Conservation (phyloP, 2,329 filamentous ascomycete genomes). For the Alternaria gaisen region DNA sequence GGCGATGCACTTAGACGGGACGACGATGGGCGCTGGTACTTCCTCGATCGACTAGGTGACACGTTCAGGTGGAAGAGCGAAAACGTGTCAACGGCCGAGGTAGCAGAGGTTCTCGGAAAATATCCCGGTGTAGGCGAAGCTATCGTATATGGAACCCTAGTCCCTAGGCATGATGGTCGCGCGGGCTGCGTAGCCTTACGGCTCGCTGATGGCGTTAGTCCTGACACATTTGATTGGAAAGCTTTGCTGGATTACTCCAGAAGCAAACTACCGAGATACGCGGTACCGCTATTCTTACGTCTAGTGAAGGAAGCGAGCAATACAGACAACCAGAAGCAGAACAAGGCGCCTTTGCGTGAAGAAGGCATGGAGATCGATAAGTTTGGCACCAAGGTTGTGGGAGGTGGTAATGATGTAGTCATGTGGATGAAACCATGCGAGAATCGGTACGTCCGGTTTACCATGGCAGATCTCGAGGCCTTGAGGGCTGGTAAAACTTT, state of each 20-base stretch:
- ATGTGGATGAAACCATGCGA: slow-evolving; percentile 40
- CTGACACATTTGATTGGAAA: slow-evolving; percentile 36
- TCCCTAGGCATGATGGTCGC: slow-evolving; percentile 60
- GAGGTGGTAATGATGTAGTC: slow-evolving; percentile 35
- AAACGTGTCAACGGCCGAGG: slow-evolving; percentile 58
- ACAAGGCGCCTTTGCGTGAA: slow-evolving; percentile 72
- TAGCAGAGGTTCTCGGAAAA: slow-evolving; percentile 54
- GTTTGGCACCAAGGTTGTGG: slow-evolving; percentile 37
- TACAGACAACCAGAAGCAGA: slow-evolving; percentile 81
- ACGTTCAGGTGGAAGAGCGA: slow-evolving; percentile 60
- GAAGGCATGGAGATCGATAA: slow-evolving; percentile 69
- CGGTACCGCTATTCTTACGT: slow-evolving; percentile 76
- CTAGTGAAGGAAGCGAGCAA: slow-evolving; percentile 65
- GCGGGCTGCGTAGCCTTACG: slow-evolving; percentile 64
- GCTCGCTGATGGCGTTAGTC: slow-evolving; percentile 56
- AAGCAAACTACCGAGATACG: slow-evolving; percentile 69
- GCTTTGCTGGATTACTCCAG: slow-evolving; percentile 33
- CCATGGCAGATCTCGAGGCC: slow-evolving; percentile 26
- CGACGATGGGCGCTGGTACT: slow-evolving; percentile 56
- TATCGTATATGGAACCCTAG: slow-evolving; percentile 57
- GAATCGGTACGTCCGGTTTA: slow-evolving; percentile 36
- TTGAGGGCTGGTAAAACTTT: slow-evolving; percentile 30
- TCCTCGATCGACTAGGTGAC: slow-evolving; percentile 57
- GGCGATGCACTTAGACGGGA: slow-evolving; percentile 56
- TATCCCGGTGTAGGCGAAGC: slow-evolving; percentile 55